These are phyloP conservation scores for Uromyces viciae-fabae DNA, from an alignment of 1,284 basidiomycete species.

Conservation along the genomic window DNA sequence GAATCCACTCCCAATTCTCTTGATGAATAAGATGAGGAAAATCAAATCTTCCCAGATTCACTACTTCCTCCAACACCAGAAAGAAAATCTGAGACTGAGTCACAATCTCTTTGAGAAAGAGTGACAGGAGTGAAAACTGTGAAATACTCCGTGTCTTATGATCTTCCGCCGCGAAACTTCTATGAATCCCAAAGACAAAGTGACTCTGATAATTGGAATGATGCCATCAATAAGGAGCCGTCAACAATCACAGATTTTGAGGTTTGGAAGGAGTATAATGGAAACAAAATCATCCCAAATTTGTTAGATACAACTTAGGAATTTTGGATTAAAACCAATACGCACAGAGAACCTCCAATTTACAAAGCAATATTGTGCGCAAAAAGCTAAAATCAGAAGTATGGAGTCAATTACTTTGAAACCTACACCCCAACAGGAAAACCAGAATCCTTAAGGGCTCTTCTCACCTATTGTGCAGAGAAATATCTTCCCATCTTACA, in stretches of 20 bases:
- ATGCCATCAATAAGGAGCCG: neutral
- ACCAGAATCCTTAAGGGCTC: conserved; percentile 53
- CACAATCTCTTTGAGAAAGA: no score
- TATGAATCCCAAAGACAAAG: no score
- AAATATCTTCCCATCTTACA: conserved; percentile 55
- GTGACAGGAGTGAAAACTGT: no score
- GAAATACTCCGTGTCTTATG: no score
- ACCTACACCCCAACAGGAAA: conserved; percentile 57
- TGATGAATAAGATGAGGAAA: no score
- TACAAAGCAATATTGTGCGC: conserved; percentile 58
- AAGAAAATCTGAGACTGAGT: no score
- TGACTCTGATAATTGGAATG: no score
- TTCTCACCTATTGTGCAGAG: conserved; percentile 56
- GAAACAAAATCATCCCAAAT: neutral
- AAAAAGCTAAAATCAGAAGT: conserved; percentile 58
- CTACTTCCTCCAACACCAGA: no score
- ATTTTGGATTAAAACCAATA: conserved; percentile 56
- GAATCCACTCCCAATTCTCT: no score
- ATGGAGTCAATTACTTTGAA: conserved; percentile 58
- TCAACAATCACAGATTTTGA: neutral
- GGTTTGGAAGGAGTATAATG: neutral
- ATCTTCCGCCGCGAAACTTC: no score
- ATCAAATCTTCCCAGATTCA: no score
- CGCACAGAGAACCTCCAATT: conserved; percentile 51
- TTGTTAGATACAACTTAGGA: conserved; percentile 55